phyloP scores from a whole-genome alignment of 2,329 filamentous ascomycete genomes.

The Huntiella savannae region DNA sequence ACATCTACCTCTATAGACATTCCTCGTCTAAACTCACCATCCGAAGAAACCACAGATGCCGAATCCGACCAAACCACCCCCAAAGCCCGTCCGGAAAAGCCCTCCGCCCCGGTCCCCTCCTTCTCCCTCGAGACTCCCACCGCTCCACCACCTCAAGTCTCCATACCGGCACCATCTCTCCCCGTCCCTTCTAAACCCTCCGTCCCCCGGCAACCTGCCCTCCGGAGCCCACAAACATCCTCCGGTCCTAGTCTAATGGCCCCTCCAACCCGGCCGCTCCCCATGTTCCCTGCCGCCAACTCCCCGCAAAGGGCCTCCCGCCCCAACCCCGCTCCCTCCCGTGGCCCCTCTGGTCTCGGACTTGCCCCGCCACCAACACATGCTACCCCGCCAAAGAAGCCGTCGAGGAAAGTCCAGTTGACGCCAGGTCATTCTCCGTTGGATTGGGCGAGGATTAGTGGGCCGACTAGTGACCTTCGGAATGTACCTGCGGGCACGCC shows the following conservation, averaged over 20 bases:
- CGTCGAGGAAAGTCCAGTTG: conserved; percentile 54
- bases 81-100: conserved; percentile 23
- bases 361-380: conserved; percentile 39
- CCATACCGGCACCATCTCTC: conserved; percentile 1
- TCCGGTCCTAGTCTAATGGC: conserved; percentile 17
- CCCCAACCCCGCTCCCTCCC: conserved; percentile 17
- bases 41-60: conserved; percentile 26
- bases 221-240: conserved; percentile 7
- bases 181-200: conserved; percentile 6
- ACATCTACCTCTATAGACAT: background rate
- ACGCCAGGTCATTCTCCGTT: conserved; percentile 85
- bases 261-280: conserved; percentile 17
- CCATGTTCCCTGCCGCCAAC: conserved; percentile 30
- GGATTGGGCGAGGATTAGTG: conserved; percentile 75
- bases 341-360: conserved; percentile 22
- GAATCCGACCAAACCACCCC: conserved; percentile 30
- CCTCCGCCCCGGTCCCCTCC: conserved; percentile 22
- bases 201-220: background rate
- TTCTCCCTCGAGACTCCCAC: conserved; percentile 21
- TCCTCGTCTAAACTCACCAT: conserved; percentile 15
- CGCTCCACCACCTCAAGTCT: background rate
- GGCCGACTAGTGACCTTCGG: conserved; percentile 47
- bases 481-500: conserved; percentile 32
- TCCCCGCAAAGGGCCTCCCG: conserved; percentile 31
- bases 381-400: conserved; percentile 31